These are phyloP conservation scores for Wickerhamomyces chambardii DNA, from an alignment of 805 yeast species.

Conservation along the genomic window DNA sequence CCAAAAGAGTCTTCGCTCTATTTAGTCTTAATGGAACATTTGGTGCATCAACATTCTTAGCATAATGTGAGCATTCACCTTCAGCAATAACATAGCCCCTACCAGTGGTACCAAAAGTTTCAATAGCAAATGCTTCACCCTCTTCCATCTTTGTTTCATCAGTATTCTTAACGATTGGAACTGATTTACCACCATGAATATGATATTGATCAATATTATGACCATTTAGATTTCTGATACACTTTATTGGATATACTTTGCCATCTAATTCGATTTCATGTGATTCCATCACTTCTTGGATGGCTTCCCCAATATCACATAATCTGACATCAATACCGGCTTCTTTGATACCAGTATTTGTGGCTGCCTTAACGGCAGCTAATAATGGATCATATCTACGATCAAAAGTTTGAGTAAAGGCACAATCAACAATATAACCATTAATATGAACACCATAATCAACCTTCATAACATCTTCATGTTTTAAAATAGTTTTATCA, in stretches of 20 bases:
- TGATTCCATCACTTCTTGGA: slow-evolving; percentile 96
- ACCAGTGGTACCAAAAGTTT: slow-evolving; percentile 97
- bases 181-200: slow-evolving; percentile 94
- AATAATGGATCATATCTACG: slow-evolving; percentile 73
- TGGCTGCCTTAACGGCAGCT: slow-evolving; percentile 85
- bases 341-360: slow-evolving; percentile 85
- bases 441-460: slow-evolving; percentile 96
- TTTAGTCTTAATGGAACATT: slow-evolving; percentile 47
- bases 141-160: slow-evolving; percentile 98
- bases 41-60: slow-evolving; percentile 42
- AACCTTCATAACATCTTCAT: slow-evolving; percentile 93
- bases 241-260: slow-evolving; percentile 72
- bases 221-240: slow-evolving; percentile 89
- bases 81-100: slow-evolving; percentile 77
- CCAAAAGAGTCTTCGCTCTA: slow-evolving; percentile 61
- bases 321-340: slow-evolving; percentile 95
- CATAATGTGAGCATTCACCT: slow-evolving; percentile 96
- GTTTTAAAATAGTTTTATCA: slow-evolving; percentile 68
- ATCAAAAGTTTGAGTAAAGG: slow-evolving; percentile 86
- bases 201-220: slow-evolving; percentile 80
- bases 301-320: slow-evolving; percentile 91
- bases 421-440: slow-evolving; percentile 91
- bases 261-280: slow-evolving; percentile 91
- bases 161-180: slow-evolving; percentile 90
- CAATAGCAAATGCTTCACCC: slow-evolving; percentile 96